phyloP scores from a whole-genome alignment of 345 rosid species.

The Ceriops zippeliana region DNA sequence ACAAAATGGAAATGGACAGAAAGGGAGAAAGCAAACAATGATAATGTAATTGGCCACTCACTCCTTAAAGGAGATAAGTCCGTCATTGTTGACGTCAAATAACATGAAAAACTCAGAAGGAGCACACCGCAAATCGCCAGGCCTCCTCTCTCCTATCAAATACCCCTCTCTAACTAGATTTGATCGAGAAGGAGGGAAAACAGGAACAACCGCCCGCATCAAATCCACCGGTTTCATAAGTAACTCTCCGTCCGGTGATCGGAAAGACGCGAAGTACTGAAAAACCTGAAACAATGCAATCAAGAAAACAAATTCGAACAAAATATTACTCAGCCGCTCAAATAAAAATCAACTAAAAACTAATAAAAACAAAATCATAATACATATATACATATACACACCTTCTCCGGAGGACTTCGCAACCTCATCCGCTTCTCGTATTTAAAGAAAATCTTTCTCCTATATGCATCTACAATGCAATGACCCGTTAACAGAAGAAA shows the following conservation, averaged over 20 bases:
- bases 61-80: constrained; percentile 90
- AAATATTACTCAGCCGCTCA: background rate
- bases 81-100: constrained; percentile 75
- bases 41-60: constrained; percentile 34
- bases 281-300: constrained; percentile 47
- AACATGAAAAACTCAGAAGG: constrained; percentile 91
- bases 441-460: constrained; percentile 86
- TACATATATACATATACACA: constrained; percentile 11
- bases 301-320: background rate
- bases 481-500: background rate
- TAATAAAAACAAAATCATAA: background rate
- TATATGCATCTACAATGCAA: constrained; percentile 60
- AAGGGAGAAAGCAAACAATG: background rate
- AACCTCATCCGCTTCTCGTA: constrained; percentile 94
- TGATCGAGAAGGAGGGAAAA: constrained; percentile 94
- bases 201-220: constrained; percentile 92
- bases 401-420: constrained; percentile 95
- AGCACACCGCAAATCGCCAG: constrained; percentile 71
- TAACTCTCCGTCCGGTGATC: constrained; percentile 55
- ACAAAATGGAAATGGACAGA: background rate
- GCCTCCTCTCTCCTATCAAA: constrained; percentile 80
- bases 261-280: constrained; percentile 75
- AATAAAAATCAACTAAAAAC: background rate
- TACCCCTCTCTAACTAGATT: constrained; percentile 79
- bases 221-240: constrained; percentile 81